These are phyloP conservation scores for Geotrichum aggregatum DNA, from an alignment of 1,139 yeast species.

Conservation along the genomic window DNA sequence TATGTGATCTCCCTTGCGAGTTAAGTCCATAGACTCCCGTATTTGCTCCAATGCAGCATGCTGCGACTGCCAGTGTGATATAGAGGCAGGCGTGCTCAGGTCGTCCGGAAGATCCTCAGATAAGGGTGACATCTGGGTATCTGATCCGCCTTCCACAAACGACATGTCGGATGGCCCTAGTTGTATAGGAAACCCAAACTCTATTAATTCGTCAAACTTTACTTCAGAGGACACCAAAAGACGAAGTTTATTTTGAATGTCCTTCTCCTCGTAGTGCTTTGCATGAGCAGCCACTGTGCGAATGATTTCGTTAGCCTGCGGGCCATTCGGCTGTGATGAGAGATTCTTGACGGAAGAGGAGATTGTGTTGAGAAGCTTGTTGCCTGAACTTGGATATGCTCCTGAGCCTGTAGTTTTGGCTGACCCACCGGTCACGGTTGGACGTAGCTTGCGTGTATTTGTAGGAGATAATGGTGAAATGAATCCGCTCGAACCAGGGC, in stretches of 20 bases:
- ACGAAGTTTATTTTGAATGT: slow-evolving; percentile 27
- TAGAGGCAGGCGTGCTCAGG: not conserved
- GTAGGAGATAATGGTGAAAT: slow-evolving; percentile 5
- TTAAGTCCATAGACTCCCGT: slow-evolving; percentile 1
- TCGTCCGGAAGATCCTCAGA: not conserved
- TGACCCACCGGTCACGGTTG: not conserved
- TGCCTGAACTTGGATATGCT: not conserved
- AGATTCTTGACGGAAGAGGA: slow-evolving; percentile 5
- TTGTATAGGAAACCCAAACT: slow-evolving; percentile 33
- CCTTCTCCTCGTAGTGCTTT: slow-evolving; percentile 28
- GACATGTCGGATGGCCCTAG: slow-evolving; percentile 20
- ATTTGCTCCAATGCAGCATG: slow-evolving; percentile 5
- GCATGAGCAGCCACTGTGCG: slow-evolving; percentile 1
- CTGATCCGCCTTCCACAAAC: not conserved
- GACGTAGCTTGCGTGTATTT: not conserved
- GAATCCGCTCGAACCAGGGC: not conserved
- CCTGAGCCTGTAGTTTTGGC: not conserved
- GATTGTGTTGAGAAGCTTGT: not conserved
- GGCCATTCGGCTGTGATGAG: slow-evolving; percentile 1
- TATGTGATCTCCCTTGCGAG: not conserved
- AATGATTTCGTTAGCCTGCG: not conserved
- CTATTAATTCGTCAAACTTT: slow-evolving; percentile 33
- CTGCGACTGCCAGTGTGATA: not conserved
- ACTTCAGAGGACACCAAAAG: slow-evolving; percentile 26
- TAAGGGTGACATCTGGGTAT: not conserved